phyloP scores from a whole-genome alignment of 2,329 filamentous ascomycete species.

The Penicillium vulpinum region DNA sequence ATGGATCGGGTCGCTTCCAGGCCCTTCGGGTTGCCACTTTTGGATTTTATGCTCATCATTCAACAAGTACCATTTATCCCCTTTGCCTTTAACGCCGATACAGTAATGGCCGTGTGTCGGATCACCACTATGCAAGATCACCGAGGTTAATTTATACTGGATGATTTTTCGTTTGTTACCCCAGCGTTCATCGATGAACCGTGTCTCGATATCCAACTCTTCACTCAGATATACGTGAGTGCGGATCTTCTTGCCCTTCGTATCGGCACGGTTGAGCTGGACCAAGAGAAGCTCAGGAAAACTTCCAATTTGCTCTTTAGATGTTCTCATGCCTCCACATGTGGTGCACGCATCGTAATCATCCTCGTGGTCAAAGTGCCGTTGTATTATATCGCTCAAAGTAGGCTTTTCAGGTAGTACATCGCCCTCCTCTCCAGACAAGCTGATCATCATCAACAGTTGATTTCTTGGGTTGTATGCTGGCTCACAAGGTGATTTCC shows the following conservation, averaged over 20 bases:
- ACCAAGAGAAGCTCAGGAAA: constrained; percentile 26
- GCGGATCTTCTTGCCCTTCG: not conserved
- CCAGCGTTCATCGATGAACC: constrained; percentile 1
- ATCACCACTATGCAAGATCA: constrained; percentile 24
- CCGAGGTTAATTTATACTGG: constrained; percentile 28
- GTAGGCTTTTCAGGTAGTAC: not conserved
- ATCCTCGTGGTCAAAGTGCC: not conserved
- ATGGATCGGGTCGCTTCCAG: not conserved
- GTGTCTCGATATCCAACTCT: not conserved
- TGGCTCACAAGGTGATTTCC: not conserved
- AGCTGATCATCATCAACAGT: not conserved
- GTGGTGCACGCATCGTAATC: not conserved
- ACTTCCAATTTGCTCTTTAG: constrained; percentile 5
- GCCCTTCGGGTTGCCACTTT: not conserved
- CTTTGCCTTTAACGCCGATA: constrained; percentile 21
- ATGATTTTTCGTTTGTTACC: constrained; percentile 1
- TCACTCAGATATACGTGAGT: constrained; percentile 2
- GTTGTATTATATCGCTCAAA: not conserved
- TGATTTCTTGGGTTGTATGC: not conserved
- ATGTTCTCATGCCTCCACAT: constrained; percentile 1
- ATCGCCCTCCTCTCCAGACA: not conserved
- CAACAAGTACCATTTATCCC: constrained; percentile 19
- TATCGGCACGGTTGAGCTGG: constrained; percentile 17
- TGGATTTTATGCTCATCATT: not conserved
- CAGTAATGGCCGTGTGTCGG: constrained; percentile 24